These are phyloP conservation scores for Penicillium digitatum DNA, from an alignment of 2,329 filamentous ascomycete genomes.

Conservation along the genomic window DNA sequence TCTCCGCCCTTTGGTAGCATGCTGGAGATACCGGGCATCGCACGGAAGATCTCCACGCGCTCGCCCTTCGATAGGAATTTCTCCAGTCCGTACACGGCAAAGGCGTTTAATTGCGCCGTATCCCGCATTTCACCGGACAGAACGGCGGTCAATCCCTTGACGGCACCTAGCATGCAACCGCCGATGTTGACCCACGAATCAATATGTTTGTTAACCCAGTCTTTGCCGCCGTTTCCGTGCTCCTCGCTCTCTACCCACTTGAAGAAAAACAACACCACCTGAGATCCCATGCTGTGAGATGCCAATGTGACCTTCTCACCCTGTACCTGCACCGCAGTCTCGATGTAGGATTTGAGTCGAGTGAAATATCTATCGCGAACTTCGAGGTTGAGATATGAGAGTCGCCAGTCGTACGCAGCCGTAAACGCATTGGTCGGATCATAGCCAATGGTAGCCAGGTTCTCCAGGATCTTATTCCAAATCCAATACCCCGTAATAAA, in stretches of 20 bases:
- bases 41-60: slow-evolving; percentile 86
- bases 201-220: slow-evolving; percentile 86
- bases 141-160: slow-evolving; percentile 85
- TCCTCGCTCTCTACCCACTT: slow-evolving; percentile 78
- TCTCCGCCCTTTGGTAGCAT: slow-evolving; percentile 96
- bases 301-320: slow-evolving; percentile 78
- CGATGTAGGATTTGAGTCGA: slow-evolving; percentile 82
- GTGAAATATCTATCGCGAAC: slow-evolving; percentile 91
- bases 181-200: slow-evolving; percentile 98
- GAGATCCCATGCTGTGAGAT: slow-evolving; percentile 96
- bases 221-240: slow-evolving; percentile 71
- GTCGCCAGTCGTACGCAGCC: slow-evolving; percentile 81
- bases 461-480: slow-evolving; percentile 98
- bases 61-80: slow-evolving; percentile 91
- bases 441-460: slow-evolving; percentile 91
- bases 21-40: slow-evolving; percentile 93
- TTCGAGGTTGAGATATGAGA: slow-evolving; percentile 87
- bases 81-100: slow-evolving; percentile 94
- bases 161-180: slow-evolving; percentile 92
- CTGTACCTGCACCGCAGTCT: slow-evolving; percentile 69
- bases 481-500: slow-evolving; percentile 86
- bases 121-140: slow-evolving; percentile 98
- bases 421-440: slow-evolving; percentile 73
- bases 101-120: slow-evolving; percentile 91
- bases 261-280: slow-evolving; percentile 79